Percentiles rank a stretch among this genome's conserved stretches.
Evolutionary conservation across 345 rosid genomes (phyloP).

Genomic region (Sapria himalayana): DNA sequence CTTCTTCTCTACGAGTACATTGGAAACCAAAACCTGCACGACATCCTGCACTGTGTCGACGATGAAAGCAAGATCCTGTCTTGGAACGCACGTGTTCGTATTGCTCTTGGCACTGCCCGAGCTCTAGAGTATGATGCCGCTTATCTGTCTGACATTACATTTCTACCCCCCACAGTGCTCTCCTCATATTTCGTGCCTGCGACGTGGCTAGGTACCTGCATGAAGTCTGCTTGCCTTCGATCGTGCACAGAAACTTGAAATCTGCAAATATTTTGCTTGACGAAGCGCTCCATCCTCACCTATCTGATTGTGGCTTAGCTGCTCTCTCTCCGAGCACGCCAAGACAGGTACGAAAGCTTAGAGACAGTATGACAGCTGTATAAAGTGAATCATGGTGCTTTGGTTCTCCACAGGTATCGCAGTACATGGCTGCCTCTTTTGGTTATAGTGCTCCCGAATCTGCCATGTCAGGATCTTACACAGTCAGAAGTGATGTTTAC

Average conservation of each 20-base stretch:
- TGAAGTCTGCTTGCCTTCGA: constrained; percentile 91
- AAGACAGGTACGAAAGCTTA: constrained; percentile 96
- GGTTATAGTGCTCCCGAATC: constrained; percentile 99
- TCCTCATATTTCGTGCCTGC: constrained; percentile 2
- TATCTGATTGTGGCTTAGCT: constrained; percentile 93
- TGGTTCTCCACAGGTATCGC: constrained; percentile 40
- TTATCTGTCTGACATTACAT: constrained; percentile 5
- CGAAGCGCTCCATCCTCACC: constrained; percentile 84
- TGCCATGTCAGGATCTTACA: constrained; percentile 84
- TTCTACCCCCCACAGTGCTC: constrained; percentile 2
- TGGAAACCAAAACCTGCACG: constrained; percentile 64
- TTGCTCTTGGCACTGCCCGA: constrained; percentile 92
- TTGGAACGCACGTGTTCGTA: constrained; percentile 96
- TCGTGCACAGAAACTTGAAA: constrained; percentile 94
- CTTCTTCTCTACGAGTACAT: constrained; percentile 75
- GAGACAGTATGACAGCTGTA: background rate
- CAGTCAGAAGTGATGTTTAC: constrained; percentile 93
- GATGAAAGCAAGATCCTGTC: constrained; percentile 43
- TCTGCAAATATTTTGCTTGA: constrained; percentile 92
- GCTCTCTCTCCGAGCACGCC: constrained; percentile 80
- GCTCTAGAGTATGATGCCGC: constrained; percentile 94
- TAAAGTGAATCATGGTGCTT: background rate
- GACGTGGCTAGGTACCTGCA: constrained; percentile 73
- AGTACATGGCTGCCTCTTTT: constrained; percentile 89
- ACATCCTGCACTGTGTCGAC: constrained; percentile 61